These are phyloP conservation scores for Ogataea nakhonphanomensis DNA, from an alignment of 805 yeast genomes.

Conservation along the genomic window DNA sequence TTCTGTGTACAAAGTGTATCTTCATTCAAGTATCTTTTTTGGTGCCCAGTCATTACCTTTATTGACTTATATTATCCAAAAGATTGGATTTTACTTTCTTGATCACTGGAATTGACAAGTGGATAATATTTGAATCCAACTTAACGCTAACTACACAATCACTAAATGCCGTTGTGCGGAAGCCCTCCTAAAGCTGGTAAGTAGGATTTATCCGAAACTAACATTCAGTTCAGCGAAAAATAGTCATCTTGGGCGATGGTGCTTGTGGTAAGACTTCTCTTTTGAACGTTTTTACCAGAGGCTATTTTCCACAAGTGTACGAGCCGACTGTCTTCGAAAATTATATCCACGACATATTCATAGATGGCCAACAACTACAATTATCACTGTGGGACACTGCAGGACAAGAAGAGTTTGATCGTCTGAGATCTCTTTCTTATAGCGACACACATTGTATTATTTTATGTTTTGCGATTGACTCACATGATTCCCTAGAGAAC, in stretches of 20 bases:
- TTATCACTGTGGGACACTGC: conserved; percentile 98
- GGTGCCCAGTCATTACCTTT: too few species aligned
- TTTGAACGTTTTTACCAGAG: conserved; percentile 91
- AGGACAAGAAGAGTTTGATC: conserved; percentile 97
- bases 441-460: conserved; percentile 96
- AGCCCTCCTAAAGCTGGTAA: conserved; percentile 41
- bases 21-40: too few species aligned
- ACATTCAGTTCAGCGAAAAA: conserved; percentile 71
- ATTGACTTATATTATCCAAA: too few species aligned
- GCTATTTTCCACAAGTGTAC: conserved; percentile 96
- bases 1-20: background rate
- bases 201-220: conserved; percentile 6
- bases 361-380: conserved; percentile 90
- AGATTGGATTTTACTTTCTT: too few species aligned
- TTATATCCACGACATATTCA: conserved; percentile 94
- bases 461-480: conserved; percentile 93
- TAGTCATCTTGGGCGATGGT: conserved; percentile 95
- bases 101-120: too few species aligned
- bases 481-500: conserved; percentile 89
- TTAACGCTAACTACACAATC: background rate
- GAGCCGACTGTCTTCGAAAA: conserved; percentile 98
- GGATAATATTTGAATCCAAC: too few species aligned
- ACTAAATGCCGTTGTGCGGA: conserved; percentile 43
- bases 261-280: conserved; percentile 98
- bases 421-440: conserved; percentile 87